Evolutionary conservation across 2,329 filamentous ascomycete genomes (phyloP), one percentile per base, ranked within the genome.

Genomic region (Bretziella fagacearum): DNA sequence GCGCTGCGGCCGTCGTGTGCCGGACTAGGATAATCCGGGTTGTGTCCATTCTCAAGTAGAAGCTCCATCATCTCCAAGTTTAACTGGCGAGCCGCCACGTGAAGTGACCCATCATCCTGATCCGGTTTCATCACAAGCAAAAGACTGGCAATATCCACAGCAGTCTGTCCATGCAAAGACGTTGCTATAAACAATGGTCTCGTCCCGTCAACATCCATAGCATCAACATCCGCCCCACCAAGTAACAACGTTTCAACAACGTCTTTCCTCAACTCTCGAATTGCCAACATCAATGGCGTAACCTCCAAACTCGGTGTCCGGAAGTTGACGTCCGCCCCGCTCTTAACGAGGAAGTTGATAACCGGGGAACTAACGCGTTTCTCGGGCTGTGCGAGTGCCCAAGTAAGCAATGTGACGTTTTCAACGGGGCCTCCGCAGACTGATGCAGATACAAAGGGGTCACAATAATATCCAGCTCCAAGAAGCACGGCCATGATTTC

Each of bases 21-120:
- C 3, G 71, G 66, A 45, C 73, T 79, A 0, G 77, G 77, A 47
- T 79, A 81, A 55, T 81, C 77, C 0, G 74, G 66, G 13, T 79
- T 71, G 50, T 81, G 77, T 1, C 70, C 72, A 51, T 71, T 62
- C 39, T 76, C 63, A 4, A 80, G 59, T 1, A 83, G 62, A 1
- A 75, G 62, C 43, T 66, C 64, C 51, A 79, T 70, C 1, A 69
- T 70, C 10, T 68, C 60, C 0, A 77, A 52, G 52, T 79, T 74
- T 17, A 81, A 63, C 40, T 71, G 67, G 10, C 73, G 65, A 0
- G 77, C 71, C 3, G 77, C 74, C 51, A 79, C 77, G 54, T 82
- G 78, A 2, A 83, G 63, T 1, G 75, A 80, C 0, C 77, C 77
- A 50, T 83, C 78, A 49, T 81, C 74, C 35, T 64, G 66, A 1